Base-by-base conservation (phyloP, 139 green algal genomes). In the Chlamydomonas eustigma region DNA sequence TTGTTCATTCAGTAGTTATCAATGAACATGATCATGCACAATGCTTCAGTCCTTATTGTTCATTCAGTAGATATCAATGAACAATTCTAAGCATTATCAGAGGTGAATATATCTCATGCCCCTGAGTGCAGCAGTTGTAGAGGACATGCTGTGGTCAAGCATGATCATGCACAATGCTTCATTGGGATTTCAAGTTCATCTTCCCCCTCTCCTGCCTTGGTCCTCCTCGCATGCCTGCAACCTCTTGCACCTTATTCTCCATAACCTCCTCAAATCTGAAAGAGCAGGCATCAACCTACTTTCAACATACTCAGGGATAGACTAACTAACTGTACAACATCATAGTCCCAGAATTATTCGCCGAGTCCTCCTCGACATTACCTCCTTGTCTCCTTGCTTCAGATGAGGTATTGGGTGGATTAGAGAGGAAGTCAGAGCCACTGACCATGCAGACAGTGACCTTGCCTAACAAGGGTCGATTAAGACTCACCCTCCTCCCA, bases 401-500 rank as follows among this genome's bases (percentile, higher is more conserved):
- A 28, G 12, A 12, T 28, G 12, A 18, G 12, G 18, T 58, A 58
- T 12, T 28, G 18, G 44, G 44, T 18, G 44, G 18, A 12, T 58
- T 58, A 12, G 44, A 12, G 18, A 18, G 44, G 12, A 58, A 28
- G 58, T 35, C 25, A 6, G 34, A 28, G 6, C n/a, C 58, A 3
- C 65, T 44, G 65, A 8, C 24, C 37, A 64, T 80, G n/a, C 63
- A 32, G 4, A 90, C 85, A 0, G 34, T 93, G n/a, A n/a, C 67
- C 2, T 4, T 88, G 32, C 65, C 80, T 0, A 81, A 81, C 2
- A 69, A 77, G 2, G 37, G 65, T 33, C 65, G 65, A 28, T 32
- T 85, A 64, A 83, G 83, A 6, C 79, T 95, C 18, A 92, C 86
- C 18, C 72, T 95, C 32, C 81, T 97, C 69, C 87, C 91, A 12